Conservation (phyloP, 2,329 filamentous ascomycete species). For the Paecilomyces dactylethromorphus region DNA sequence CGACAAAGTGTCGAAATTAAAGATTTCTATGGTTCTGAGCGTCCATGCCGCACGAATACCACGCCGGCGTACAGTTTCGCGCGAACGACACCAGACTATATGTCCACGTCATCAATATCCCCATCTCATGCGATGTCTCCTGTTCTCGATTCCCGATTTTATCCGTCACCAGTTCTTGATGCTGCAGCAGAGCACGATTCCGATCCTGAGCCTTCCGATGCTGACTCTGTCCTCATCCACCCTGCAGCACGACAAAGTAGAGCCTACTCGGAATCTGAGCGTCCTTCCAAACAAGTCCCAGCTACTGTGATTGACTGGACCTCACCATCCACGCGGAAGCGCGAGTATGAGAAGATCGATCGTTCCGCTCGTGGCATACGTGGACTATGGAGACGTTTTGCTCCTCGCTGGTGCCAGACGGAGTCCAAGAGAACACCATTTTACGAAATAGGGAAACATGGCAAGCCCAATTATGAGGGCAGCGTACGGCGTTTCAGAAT, state of each 20-base stretch:
- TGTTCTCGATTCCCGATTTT: not conserved
- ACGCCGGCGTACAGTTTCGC: not conserved
- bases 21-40: not conserved
- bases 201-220: not conserved
- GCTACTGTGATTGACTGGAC: constrained; percentile 43
- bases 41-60: not conserved
- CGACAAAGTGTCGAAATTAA: not conserved
- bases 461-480: constrained; percentile 34
- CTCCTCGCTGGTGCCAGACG: constrained; percentile 34
- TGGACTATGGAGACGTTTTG: constrained; percentile 35
- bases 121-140: not conserved
- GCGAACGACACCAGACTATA: not conserved
- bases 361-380: constrained; percentile 35
- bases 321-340: constrained; percentile 34
- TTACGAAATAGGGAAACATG: constrained; percentile 32
- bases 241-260: not conserved
- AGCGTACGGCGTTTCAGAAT: constrained; percentile 41
- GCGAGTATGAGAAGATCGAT: constrained; percentile 50
- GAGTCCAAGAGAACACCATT: constrained; percentile 30
- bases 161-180: not conserved
- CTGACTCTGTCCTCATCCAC: constrained; percentile 6
- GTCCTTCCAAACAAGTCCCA: constrained; percentile 17
- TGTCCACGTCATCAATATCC: not conserved
- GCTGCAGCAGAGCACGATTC: not conserved
- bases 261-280: constrained; percentile 3